A percentile compares a stretch with the other conserved stretches of the same genome.
These are phyloP conservation scores for Zygoascus sp. DNA, from an alignment of 1,139 yeast genomes.

Conservation along the genomic window DNA sequence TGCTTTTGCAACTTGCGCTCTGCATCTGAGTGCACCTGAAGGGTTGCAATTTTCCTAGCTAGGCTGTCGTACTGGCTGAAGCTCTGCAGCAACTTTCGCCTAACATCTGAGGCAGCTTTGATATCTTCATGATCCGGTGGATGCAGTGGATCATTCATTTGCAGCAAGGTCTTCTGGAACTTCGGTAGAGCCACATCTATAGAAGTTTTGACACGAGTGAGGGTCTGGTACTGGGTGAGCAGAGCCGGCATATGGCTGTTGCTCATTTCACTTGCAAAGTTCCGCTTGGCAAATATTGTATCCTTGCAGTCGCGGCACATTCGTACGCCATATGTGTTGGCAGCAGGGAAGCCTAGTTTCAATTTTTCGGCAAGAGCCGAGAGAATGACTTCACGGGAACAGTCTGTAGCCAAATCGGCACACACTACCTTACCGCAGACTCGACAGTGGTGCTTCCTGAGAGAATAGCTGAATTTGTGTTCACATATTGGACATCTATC, in stretches of 20 bases:
- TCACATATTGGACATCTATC: conserved; percentile 62
- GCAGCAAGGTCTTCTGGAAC: conserved; percentile 38
- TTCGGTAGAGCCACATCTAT: conserved; percentile 41
- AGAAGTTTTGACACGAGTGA: conserved; percentile 36
- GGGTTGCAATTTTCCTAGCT: conserved; percentile 39
- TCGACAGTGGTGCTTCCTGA: conserved; percentile 83
- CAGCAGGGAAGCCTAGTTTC: conserved; percentile 22
- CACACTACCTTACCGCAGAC: conserved; percentile 82
- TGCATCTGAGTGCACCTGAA: conserved; percentile 33
- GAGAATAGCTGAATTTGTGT: conserved; percentile 50
- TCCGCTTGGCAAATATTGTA: conserved; percentile 52
- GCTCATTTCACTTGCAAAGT: conserved; percentile 41
- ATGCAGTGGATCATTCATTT: conserved; percentile 33
- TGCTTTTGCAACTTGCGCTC: conserved; percentile 45
- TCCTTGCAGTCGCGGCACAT: conserved; percentile 69
- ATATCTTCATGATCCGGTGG: conserved; percentile 32
- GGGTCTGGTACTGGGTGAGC: conserved; percentile 34
- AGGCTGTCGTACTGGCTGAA: conserved; percentile 44
- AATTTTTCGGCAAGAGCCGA: conserved; percentile 43
- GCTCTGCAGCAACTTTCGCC: conserved; percentile 42
- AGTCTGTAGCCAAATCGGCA: conserved; percentile 55
- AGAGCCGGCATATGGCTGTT: conserved; percentile 27
- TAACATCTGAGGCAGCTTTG: conserved; percentile 38
- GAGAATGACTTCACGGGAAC: conserved; percentile 72
- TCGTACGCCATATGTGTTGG: conserved; percentile 40